Conservation (phyloP, 805 yeast species). For the Wickerhamiella dianesei region DNA sequence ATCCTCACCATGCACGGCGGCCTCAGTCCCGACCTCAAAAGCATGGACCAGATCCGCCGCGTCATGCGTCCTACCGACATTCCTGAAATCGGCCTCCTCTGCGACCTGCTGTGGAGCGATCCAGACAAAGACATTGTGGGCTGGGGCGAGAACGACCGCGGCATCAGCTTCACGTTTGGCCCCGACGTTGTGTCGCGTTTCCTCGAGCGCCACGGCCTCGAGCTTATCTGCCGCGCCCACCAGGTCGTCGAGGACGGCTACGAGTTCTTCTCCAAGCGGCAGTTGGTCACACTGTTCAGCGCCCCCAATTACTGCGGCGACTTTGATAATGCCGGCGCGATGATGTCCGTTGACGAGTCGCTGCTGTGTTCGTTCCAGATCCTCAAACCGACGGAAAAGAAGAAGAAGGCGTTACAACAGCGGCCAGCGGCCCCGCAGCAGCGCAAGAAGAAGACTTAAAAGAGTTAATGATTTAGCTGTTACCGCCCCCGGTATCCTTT, state of each 20-base stretch:
- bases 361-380: slow-evolving; percentile 83
- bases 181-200: slow-evolving; percentile 96
- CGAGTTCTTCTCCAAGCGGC: slow-evolving; percentile 92
- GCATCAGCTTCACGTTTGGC: slow-evolving; percentile 98
- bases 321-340: slow-evolving; percentile 97
- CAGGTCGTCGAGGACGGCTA: slow-evolving; percentile 99
- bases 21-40: slow-evolving; percentile 87
- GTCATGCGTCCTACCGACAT: slow-evolving; percentile 99
- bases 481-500: too few species aligned
- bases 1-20: slow-evolving; percentile 99
- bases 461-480: not conserved
- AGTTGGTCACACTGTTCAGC: slow-evolving; percentile 83
- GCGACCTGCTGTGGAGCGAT: slow-evolving; percentile 96
- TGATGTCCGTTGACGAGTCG: slow-evolving; percentile 98
- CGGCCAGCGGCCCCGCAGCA: slow-evolving; percentile 3
- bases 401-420: slow-evolving; percentile 37
- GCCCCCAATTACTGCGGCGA: slow-evolving; percentile 99
- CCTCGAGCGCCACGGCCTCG: slow-evolving; percentile 95
- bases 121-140: slow-evolving; percentile 98
- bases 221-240: slow-evolving; percentile 94
- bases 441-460: not conserved
- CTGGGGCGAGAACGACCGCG: slow-evolving; percentile 98
- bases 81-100: slow-evolving; percentile 92
- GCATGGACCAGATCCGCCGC: slow-evolving; percentile 97
- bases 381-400: slow-evolving; percentile 95